phyloP scores from a whole-genome alignment of 1,139 yeast species.

The Spencermartinsiella ligniputridi region DNA sequence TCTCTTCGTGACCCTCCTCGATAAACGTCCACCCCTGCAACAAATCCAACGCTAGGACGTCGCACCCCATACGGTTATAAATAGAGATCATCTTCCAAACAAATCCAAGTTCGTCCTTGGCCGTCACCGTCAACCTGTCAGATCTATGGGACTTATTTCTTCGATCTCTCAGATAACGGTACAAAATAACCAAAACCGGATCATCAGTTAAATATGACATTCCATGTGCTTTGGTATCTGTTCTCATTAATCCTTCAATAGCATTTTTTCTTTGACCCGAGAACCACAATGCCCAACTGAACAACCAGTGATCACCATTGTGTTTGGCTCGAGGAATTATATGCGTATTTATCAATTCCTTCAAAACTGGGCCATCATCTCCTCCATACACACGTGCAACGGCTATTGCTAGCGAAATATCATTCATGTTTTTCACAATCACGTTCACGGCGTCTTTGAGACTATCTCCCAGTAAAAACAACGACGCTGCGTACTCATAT shows the following conservation, averaged over 20 bases:
- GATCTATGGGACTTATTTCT: constrained; percentile 17
- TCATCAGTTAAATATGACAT: constrained; percentile 61
- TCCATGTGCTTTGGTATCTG: not conserved
- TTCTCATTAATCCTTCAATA: constrained; percentile 24
- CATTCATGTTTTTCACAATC: constrained; percentile 59
- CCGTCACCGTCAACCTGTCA: not conserved
- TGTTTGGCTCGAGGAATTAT: constrained; percentile 55
- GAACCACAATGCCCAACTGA: constrained; percentile 80
- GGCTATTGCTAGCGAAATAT: constrained; percentile 69
- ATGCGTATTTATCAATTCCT: constrained; percentile 46
- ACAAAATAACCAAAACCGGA: constrained; percentile 71
- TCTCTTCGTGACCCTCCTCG: constrained; percentile 3
- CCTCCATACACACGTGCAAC: constrained; percentile 65
- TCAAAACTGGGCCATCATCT: constrained; percentile 50
- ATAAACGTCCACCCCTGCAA: constrained; percentile 65
- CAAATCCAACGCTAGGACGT: constrained; percentile 61
- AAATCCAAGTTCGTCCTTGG: constrained; percentile 50
- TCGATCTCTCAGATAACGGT: constrained; percentile 51
- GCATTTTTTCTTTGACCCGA: constrained; percentile 29
- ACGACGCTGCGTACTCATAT: constrained; percentile 81
- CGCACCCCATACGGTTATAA: constrained; percentile 89
- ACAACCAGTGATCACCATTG: constrained; percentile 74
- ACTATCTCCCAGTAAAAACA: constrained; percentile 77
- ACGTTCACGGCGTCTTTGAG: constrained; percentile 75
- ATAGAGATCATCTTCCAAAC: constrained; percentile 60